Base-by-base conservation (phyloP, 257 asterid genomes). In the Solanum etuberosum region DNA sequence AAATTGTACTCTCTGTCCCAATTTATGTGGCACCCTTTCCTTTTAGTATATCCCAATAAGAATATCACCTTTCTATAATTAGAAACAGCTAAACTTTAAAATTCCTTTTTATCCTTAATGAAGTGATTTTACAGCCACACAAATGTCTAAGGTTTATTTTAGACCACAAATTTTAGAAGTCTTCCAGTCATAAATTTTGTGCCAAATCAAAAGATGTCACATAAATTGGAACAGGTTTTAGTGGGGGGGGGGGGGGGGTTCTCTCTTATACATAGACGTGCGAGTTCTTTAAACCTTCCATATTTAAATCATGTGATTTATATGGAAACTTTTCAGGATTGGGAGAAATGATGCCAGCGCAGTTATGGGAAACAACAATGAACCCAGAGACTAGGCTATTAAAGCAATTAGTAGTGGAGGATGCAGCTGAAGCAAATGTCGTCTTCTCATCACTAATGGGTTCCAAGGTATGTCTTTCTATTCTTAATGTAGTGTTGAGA, bases 291-390 rank as follows among this genome's bases (percentile, higher is more conserved):
- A 18, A 81, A 31, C 68, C 68, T 48, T 18, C 84, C 70, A 16
- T 31, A 12, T 81, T 29, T 32, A 81, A 42, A 18, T 43, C 42
- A 48, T 29, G 31, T 29, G 68, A 48, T 81, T 15, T 13, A 10
- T 48, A 16, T 37, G 88, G 85, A 59, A 82, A 87, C 81, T 87
- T 27, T 89, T 88, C 95, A 97, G 99, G 99, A 31, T 89, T 97
- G 93, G 99, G 99, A 83, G 99, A 97, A 91, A 97, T 97, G 99
- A 97, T 97, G 99, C 98, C 99, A n/a, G 14, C 31, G 34, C 99
- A 97, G 93, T 94, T 97, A n/a, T 97, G 99, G 99, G 99, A 97
- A 87, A 97, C 99, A 81, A 97, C 99, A 25, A 84, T 97, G 87
- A 93, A 93, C 90, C 99, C 99, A 13, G 98, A 96, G 77, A 90